A percentile compares a stretch with the other conserved stretches of the same genome.
phyloP scores from a whole-genome alignment of 2,329 filamentous ascomycete genomes.

The Claviceps monticola region DNA sequence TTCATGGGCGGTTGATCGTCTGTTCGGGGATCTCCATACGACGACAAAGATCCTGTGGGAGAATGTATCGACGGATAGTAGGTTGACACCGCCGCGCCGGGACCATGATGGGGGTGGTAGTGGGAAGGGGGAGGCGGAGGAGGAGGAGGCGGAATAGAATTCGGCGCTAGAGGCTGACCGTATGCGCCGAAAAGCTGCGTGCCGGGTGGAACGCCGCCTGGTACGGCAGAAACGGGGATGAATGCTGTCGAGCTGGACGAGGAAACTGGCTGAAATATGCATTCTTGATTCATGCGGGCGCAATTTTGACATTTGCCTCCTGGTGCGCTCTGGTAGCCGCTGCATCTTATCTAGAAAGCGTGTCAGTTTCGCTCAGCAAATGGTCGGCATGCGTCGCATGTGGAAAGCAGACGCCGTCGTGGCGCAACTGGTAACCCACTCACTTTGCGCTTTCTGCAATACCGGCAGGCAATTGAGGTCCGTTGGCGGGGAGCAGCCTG shows the following conservation, averaged over 20 bases:
- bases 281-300: constrained; percentile 47
- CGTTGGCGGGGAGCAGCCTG: constrained; percentile 43
- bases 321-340: constrained; percentile 43
- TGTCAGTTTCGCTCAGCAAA: not conserved
- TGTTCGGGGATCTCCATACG: constrained; percentile 20
- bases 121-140: no score
- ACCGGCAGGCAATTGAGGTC: constrained; percentile 46
- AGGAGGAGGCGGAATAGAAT: constrained; percentile 13
- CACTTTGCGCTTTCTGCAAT: constrained; percentile 49
- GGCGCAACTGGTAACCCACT: constrained; percentile 7
- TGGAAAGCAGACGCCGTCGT: not conserved
- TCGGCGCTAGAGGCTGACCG: constrained; percentile 37
- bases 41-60: constrained; percentile 29
- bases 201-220: constrained; percentile 43
- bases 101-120: constrained; percentile 9
- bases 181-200: constrained; percentile 44
- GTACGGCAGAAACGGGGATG: constrained; percentile 42
- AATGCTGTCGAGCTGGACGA: constrained; percentile 42
- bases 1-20: constrained; percentile 14
- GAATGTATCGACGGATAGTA: constrained; percentile 30
- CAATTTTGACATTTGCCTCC: constrained; percentile 48
- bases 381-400: not conserved
- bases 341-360: constrained; percentile 40
- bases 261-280: constrained; percentile 46
- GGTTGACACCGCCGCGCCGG: constrained; percentile 20